Evolutionary conservation across 78 protist genomes (phyloP).

Genomic region (slime mould (Dictyostelium discoideum)): DNA sequence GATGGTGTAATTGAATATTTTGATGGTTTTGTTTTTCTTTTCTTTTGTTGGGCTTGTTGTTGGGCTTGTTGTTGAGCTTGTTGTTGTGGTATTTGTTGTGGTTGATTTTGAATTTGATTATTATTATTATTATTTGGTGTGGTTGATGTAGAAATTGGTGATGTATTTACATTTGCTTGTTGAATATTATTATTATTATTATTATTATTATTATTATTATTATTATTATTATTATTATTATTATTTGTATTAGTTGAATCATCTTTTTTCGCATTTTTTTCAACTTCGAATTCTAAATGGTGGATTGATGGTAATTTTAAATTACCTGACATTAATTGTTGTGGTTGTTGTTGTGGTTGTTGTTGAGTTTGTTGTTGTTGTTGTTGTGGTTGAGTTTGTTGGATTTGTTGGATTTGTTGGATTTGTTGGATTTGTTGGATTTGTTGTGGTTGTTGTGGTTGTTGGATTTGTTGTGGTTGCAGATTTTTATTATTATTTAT

Average conservation of each 20-base stretch:
- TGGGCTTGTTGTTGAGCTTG: not conserved
- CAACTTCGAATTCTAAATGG: slow-evolving; percentile 56
- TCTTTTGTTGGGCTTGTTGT: not conserved
- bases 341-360: not conserved
- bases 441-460: not conserved
- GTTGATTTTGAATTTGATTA: not conserved
- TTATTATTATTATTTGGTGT: not conserved
- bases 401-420: not conserved
- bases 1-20: slow-evolving; percentile 31
- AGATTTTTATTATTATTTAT: not conserved
- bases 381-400: not conserved
- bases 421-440: not conserved
- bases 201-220: not conserved
- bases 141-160: not conserved
- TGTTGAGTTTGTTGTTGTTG: not conserved
- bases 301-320: slow-evolving; percentile 65
- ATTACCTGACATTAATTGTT: not conserved
- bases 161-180: not conserved
- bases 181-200: not conserved
- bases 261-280: slow-evolving; percentile 20
- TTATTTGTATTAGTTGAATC: not conserved
- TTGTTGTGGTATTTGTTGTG: not conserved
- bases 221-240: not conserved
- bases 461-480: not conserved
- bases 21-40: slow-evolving; percentile 65